phyloP scores from a whole-genome alignment of 108 stramenopile species.

The Pelagomonas calceolata region DNA sequence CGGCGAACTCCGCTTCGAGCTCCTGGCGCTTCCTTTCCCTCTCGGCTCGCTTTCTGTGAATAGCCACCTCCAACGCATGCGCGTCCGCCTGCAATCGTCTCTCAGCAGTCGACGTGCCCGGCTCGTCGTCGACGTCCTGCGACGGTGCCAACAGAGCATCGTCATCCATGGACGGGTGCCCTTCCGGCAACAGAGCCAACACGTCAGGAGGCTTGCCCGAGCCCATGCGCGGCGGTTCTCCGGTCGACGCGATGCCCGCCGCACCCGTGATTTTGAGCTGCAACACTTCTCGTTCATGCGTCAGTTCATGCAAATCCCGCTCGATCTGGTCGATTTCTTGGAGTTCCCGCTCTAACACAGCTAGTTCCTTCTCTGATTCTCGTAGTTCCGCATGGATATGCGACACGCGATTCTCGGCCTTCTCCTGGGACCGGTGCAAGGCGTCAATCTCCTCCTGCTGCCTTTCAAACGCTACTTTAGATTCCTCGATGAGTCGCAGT shows the following conservation, averaged over 20 bases:
- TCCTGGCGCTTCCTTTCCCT: constrained; percentile 36
- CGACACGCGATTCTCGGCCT: constrained; percentile 43
- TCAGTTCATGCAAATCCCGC: constrained; percentile 34
- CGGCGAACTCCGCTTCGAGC: constrained; percentile 39
- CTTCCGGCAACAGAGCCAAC: constrained; percentile 1
- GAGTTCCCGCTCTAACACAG: constrained; percentile 44
- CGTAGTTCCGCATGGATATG: constrained; percentile 41
- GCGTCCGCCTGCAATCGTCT: constrained; percentile 20
- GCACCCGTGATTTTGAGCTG: constrained; percentile 30
- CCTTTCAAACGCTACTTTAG: constrained; percentile 46
- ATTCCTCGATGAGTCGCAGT: constrained; percentile 42
- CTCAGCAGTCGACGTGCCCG: neutral
- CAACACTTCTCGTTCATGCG: constrained; percentile 43
- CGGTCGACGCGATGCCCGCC: constrained; percentile 18
- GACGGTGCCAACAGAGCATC: too few relatives aligned
- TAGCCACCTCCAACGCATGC: constrained; percentile 42
- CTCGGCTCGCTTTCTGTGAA: constrained; percentile 47
- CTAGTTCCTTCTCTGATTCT: constrained; percentile 37
- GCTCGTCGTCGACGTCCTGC: neutral
- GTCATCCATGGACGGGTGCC: neutral
- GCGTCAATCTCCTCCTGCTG: constrained; percentile 56
- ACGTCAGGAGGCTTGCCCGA: neutral
- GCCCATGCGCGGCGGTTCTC: neutral
- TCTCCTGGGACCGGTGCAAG: constrained; percentile 46
- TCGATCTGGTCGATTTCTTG: constrained; percentile 53